These are phyloP conservation scores for Termitomyces sp. DNA, from an alignment of 768 basidiomycete genomes.

Conservation along the genomic window DNA sequence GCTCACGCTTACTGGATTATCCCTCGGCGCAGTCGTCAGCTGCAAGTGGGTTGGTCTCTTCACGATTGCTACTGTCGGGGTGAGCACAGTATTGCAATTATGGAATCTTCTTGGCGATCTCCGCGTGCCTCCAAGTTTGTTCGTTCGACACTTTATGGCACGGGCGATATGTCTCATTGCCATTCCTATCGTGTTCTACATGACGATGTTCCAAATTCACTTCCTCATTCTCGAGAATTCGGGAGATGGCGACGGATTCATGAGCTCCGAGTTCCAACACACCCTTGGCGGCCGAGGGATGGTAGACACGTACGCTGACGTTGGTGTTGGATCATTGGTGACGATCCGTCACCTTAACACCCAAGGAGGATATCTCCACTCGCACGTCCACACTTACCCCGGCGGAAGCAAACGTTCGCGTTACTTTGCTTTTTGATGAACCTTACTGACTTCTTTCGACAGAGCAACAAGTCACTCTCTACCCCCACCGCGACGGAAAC, in stretches of 20 bases:
- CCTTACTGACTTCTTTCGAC: conserved; percentile 6
- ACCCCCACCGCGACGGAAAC: conserved; percentile 97
- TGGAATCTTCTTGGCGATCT: conserved; percentile 90
- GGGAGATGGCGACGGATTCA: conserved; percentile 98
- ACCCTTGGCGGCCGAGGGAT: conserved; percentile 86
- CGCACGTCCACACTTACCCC: conserved; percentile 88
- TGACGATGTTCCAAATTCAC: conserved; percentile 96
- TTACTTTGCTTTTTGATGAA: not conserved
- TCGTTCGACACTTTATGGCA: conserved; percentile 83
- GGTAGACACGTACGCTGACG: conserved; percentile 91
- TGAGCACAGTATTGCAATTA: conserved; percentile 79
- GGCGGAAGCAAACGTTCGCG: conserved; percentile 78
- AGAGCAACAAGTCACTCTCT: conserved; percentile 99
- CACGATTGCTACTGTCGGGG: conserved; percentile 92
- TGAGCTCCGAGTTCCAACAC: conserved; percentile 99
- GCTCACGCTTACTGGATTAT: conserved; percentile 83
- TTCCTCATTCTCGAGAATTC: conserved; percentile 85
- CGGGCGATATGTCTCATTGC: conserved; percentile 87
- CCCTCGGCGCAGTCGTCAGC: conserved; percentile 88
- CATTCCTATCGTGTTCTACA: conserved; percentile 86
- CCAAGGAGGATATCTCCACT: conserved; percentile 98
- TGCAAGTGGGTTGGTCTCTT: conserved; percentile 99
- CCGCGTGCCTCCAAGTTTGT: conserved; percentile 70
- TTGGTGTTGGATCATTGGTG: conserved; percentile 80
- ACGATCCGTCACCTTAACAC: conserved; percentile 91